Conservation (phyloP, 768 basidiomycete species). For the Suillus subaureus region DNA sequence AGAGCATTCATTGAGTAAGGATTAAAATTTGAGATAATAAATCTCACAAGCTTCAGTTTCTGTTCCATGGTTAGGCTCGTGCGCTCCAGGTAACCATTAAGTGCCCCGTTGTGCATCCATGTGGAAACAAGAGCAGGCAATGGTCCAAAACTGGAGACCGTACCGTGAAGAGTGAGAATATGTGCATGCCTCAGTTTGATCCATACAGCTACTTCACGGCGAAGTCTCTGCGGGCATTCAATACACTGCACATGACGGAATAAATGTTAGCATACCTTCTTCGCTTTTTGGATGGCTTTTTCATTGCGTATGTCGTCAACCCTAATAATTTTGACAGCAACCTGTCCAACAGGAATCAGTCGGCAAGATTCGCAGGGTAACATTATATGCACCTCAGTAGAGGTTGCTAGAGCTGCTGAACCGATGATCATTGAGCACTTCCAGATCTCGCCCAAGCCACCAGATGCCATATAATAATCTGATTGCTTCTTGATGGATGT, state of each 20-base stretch:
- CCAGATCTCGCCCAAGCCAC: slow-evolving; percentile 3
- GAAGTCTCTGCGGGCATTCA: not conserved
- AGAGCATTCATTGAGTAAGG: not conserved
- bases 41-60: not conserved
- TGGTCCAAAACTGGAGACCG: not conserved
- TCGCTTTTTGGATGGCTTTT: not conserved
- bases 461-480: not conserved
- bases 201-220: slow-evolving; percentile 1
- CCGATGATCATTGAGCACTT: not conserved
- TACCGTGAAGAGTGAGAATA: not conserved
- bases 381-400: not conserved
- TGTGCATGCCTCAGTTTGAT: not conserved
- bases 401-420: not conserved
- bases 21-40: not conserved
- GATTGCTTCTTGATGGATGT: not conserved
- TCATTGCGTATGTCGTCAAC: not conserved
- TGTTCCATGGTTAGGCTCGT: not conserved
- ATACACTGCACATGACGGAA: not conserved
- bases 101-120: slow-evolving; percentile 4
- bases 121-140: slow-evolving; percentile 1
- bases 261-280: not conserved
- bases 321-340: slow-evolving; percentile 2
- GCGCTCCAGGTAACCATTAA: not conserved
- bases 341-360: not conserved
- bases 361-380: not conserved